Conservation (phyloP, 371 early-diverging fungal genomes). For the Encephalitozoon cuniculi region DNA sequence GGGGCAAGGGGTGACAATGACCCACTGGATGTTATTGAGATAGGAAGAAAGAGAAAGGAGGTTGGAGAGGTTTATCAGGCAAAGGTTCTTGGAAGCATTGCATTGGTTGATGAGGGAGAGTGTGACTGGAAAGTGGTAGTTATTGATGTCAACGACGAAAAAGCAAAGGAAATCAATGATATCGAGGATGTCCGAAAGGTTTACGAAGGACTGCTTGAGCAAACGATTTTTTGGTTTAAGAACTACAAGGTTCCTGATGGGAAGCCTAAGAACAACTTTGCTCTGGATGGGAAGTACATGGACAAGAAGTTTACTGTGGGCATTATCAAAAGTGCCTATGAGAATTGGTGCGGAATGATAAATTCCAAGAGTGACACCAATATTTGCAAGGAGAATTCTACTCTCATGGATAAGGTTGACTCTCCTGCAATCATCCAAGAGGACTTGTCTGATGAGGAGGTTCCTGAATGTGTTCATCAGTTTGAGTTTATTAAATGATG, state of each 20-base stretch:
- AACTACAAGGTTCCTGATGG: conserved; percentile 98
- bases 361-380: neutral
- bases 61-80: conserved; percentile 92
- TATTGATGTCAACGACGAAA: conserved; percentile 83
- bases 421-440: neutral
- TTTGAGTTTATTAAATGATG: conserved; percentile 11
- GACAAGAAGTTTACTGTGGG: conserved; percentile 73
- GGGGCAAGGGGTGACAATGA: conserved; percentile 87
- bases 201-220: conserved; percentile 81
- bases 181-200: conserved; percentile 87
- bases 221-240: conserved; percentile 92
- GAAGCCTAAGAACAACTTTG: conserved; percentile 92
- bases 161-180: conserved; percentile 79
- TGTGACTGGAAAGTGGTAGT: conserved; percentile 97
- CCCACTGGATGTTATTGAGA: conserved; percentile 92
- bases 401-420: neutral
- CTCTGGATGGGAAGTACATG: conserved; percentile 79
- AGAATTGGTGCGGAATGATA: conserved; percentile 78
- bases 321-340: conserved; percentile 78
- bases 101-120: conserved; percentile 82
- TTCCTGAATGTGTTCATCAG: conserved; percentile 5
- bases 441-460: neutral
- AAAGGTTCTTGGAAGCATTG: conserved; percentile 89
- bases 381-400: conserved; percentile 4
- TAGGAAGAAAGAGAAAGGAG: conserved; percentile 76